phyloP scores from a whole-genome alignment of 2,329 filamentous ascomycete species.

The Cladosporium velox region DNA sequence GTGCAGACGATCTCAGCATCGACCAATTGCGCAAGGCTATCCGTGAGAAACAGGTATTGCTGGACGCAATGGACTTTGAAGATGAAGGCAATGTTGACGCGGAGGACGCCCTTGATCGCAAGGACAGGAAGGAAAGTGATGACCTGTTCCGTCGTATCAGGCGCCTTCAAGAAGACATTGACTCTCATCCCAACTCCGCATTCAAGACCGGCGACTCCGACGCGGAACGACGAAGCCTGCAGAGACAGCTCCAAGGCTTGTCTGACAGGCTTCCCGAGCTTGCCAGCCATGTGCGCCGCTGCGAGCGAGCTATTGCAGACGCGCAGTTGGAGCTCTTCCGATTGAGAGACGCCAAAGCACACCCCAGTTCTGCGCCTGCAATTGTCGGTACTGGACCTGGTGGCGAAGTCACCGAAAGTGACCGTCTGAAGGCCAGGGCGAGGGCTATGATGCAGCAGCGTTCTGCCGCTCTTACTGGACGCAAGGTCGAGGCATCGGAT shows the following conservation, averaged over 20 bases:
- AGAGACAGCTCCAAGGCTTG: slow-evolving; percentile 83
- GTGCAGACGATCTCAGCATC: slow-evolving; percentile 77
- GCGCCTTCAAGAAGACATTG: slow-evolving; percentile 90
- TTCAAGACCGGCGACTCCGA: slow-evolving; percentile 75
- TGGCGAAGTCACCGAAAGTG: slow-evolving; percentile 85
- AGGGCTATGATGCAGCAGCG: slow-evolving; percentile 99
- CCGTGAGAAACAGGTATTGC: slow-evolving; percentile 86
- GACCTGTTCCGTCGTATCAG: slow-evolving; percentile 91
- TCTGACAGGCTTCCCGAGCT: slow-evolving; percentile 89
- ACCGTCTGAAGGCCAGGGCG: slow-evolving; percentile 89
- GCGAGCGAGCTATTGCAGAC: slow-evolving; percentile 90
- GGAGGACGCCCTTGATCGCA: slow-evolving; percentile 85
- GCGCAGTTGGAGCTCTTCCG: slow-evolving; percentile 90
- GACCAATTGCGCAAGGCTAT: slow-evolving; percentile 93
- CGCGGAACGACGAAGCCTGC: slow-evolving; percentile 80
- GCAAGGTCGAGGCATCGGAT: slow-evolving; percentile 63
- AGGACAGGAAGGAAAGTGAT: slow-evolving; percentile 88
- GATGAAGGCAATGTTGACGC: slow-evolving; percentile 89
- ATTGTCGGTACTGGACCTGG: slow-evolving; percentile 93
- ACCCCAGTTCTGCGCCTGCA: slow-evolving; percentile 75
- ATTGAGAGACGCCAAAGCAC: slow-evolving; percentile 85
- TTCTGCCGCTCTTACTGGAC: slow-evolving; percentile 86
- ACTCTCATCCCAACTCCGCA: slow-evolving; percentile 78
- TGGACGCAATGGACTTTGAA: slow-evolving; percentile 95
- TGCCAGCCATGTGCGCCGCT: slow-evolving; percentile 85